Base-by-base conservation (phyloP, 176 grass and related monocot species). In the Coix lacrymajobi region DNA sequence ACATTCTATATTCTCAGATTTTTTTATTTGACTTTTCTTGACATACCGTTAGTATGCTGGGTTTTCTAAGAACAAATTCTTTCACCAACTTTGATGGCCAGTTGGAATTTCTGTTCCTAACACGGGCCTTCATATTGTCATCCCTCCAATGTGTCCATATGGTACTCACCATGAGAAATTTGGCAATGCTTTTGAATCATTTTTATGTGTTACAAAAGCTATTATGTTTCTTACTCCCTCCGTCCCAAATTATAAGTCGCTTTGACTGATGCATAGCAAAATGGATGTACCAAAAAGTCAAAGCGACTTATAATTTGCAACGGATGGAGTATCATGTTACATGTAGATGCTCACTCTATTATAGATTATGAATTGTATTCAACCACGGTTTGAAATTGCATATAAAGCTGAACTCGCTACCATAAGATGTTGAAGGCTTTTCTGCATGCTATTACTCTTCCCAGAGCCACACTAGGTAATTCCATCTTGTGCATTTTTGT, bases 91-190 rank as follows among this genome's bases (percentile, higher is more conserved):
- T 70, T 72, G 57, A 79, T 83, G 51, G 52, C 2, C 26, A 73
- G 33, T 51, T 88, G 76, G 46, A 66, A 79, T 67, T 71, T 41
- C 4, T 20, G 56, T 88, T 43, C 25, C 52, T 57, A 60, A 20
- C 46, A 77, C 3, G 17, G 62, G 49, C n/a, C 30, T 1, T 75
- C 33, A 0, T 52, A 54, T 34, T 54, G 8, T 34, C 31, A 39
- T 68, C 22, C 22, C 10, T 24, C 54, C 54, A 57, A 24, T 39
- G 20, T 39, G 34, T 33, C 28, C 71, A 54, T 54, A 54, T 34
- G 2, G 10, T 7, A 54, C 3, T 34, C 11, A 22, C 46, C 20
- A 30, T 75, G 70, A 19, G 38, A 76, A n/a, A 36, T 16, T 46
- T 48, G 22, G 30, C 20, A 37, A 11, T 45, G 26, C 13, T 43